Evolutionary conservation across 2,329 filamentous ascomycete species (phyloP).

Genomic region (Colletotrichum sp.): DNA sequence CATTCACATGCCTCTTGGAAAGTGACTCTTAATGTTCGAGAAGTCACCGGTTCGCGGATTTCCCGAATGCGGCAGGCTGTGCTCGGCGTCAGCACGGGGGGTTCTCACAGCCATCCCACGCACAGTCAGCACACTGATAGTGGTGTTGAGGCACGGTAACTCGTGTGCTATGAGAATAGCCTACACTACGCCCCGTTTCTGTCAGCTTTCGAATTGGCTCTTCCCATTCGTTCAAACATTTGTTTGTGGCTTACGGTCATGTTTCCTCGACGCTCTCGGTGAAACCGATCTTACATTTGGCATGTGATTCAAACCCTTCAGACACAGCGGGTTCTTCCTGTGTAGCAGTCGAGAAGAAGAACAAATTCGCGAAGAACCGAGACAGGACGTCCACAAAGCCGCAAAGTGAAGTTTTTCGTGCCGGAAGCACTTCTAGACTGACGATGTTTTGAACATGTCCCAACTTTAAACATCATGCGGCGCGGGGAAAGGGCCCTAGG

Average conservation of each 20-base stretch:
- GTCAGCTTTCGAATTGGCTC: background rate
- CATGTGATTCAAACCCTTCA: background rate
- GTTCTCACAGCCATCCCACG: background rate
- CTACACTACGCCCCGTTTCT: background rate
- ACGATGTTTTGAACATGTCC: background rate
- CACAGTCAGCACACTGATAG: background rate
- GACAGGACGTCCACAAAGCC: background rate
- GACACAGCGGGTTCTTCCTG: background rate
- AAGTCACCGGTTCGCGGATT: background rate
- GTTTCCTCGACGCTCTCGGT: background rate
- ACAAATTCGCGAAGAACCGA: background rate
- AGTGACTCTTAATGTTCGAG: background rate
- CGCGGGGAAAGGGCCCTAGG: background rate
- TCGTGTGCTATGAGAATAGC: background rate
- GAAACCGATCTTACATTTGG: background rate
- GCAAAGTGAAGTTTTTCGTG: background rate
- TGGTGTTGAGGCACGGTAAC: background rate
- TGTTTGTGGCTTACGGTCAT: background rate
- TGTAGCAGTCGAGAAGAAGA: background rate
- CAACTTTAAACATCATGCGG: background rate
- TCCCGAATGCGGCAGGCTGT: background rate
- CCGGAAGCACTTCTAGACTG: background rate
- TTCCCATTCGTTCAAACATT: background rate
- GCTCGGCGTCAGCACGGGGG: background rate
- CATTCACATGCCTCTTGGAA: background rate